Percentiles rank a stretch among this genome's conserved stretches.
These are phyloP conservation scores for Rosellinia necatrix DNA, from an alignment of 2,329 filamentous ascomycete genomes.

Conservation along the genomic window DNA sequence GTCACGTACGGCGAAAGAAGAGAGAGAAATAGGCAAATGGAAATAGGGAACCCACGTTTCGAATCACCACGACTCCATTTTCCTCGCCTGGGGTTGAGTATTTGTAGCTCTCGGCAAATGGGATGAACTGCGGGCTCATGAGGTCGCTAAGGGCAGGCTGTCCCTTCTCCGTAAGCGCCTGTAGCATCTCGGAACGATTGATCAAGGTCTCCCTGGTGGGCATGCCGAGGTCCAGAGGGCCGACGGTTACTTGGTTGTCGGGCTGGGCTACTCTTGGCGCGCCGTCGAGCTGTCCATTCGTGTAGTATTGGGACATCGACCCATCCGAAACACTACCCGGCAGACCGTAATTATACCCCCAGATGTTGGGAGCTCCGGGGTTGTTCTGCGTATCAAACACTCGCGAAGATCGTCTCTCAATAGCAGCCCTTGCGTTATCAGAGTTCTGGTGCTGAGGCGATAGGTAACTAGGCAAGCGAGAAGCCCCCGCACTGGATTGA, in stretches of 20 bases:
- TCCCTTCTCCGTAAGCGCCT: constrained; percentile 15
- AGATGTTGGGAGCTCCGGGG: not conserved
- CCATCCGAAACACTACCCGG: constrained; percentile 4
- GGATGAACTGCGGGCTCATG: constrained; percentile 12
- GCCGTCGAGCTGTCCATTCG: not conserved
- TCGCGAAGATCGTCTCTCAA: not conserved
- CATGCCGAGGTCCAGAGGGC: constrained; percentile 5
- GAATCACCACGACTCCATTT: constrained; percentile 53
- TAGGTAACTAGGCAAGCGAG: not conserved
- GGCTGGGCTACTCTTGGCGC: not conserved
- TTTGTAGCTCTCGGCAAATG: constrained; percentile 9
- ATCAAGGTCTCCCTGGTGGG: not conserved
- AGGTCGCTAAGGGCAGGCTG: constrained; percentile 10
- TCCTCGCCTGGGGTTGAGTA: not conserved
- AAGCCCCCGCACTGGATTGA: not conserved
- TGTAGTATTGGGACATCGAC: not conserved
- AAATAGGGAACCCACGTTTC: constrained; percentile 49
- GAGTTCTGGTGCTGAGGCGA: not conserved
- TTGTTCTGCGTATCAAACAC: not conserved
- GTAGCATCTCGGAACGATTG: constrained; percentile 18
- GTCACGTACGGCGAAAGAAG: not conserved
- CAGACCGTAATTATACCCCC: constrained; percentile 9
- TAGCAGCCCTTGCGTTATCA: not conserved
- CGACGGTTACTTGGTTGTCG: not conserved
- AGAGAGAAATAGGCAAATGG: not conserved